Base-by-base conservation (phyloP, 1,284 basidiomycete genomes). In the Trichosporon ovoides region DNA sequence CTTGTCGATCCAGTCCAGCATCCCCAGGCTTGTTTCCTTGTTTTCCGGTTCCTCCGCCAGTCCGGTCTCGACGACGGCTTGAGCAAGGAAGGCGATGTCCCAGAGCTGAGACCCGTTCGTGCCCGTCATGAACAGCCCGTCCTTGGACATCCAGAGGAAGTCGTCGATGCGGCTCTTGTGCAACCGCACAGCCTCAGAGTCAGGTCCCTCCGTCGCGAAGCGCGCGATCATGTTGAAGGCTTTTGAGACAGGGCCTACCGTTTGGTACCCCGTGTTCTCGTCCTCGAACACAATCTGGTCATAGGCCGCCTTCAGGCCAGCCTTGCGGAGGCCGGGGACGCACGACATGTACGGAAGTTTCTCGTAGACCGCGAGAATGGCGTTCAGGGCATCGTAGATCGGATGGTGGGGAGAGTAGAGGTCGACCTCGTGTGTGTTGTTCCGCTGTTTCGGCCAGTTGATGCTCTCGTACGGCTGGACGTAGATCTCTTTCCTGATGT, bases 81-180 rank as follows among this genome's bases (percentile, higher is more conserved):
- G 95, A 0, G 88, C 84, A 67, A 95, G 89, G 76, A 99, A 98
- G 3, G 84, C 85, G 33, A 87, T 83, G 76, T 98, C 94, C 95
- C 94, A 98, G 16, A 93, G 80, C 76, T 95, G 91, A 66, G 84
- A 86, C n/a, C 91, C 91, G 69, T 98, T 98, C 59, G 94, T 97
- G 22, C 95, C 95, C 64, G 85, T 87, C 88, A 96, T 91, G 85
- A 91, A 88, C 85, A 98, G 85, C 5, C 95, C 95, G 61, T 96
- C 88, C 22, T 81, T 78, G 2, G 87, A 83, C 63, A 98, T 78
- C 95, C 96, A 99, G 83, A 97, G 84, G 77, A 98, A 98, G 74
- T 98, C 95, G 34, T 84, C 82, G 7, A 93, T 83, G 68, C 85
- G 87, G 52, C 82, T 79, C 57, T 84, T 80, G 69, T 97, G 94